Evolutionary conservation across 352 stramenopile genomes (phyloP).

Genomic region (Pythium sukuiense): DNA sequence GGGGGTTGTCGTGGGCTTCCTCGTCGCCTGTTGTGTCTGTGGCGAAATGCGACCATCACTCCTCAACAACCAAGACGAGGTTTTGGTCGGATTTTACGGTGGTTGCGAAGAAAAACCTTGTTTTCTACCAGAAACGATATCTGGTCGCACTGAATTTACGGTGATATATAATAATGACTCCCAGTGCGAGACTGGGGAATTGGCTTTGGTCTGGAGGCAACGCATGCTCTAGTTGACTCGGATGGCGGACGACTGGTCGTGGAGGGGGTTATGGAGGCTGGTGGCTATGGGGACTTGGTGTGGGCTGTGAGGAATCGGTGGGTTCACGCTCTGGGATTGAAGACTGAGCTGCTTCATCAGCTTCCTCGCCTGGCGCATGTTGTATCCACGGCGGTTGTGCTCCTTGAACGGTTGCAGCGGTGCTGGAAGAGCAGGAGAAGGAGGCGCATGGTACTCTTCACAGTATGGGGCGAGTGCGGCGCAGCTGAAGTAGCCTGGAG

Average conservation of each 20-base stretch:
- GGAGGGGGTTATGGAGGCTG: not conserved
- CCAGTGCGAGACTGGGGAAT: not conserved
- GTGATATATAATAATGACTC: conserved; percentile 13
- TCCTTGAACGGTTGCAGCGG: conserved; percentile 38
- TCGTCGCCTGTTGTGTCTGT: conserved; percentile 26
- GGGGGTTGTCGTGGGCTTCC: conserved; percentile 23
- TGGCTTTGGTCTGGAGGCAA: not conserved
- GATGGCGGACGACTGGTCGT: conserved; percentile 5
- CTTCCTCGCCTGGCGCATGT: conserved; percentile 56
- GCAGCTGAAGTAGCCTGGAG: not conserved
- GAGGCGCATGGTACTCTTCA: not conserved
- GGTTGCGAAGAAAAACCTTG: conserved; percentile 16
- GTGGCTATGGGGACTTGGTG: not conserved
- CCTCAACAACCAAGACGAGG: conserved; percentile 3
- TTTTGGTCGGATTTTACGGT: conserved; percentile 1
- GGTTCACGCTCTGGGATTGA: not conserved
- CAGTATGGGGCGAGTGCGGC: too few species aligned
- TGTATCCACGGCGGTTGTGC: conserved; percentile 76
- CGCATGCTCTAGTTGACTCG: conserved; percentile 11
- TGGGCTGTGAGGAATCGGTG: not conserved
- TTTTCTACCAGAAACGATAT: conserved; percentile 14
- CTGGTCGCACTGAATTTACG: not conserved
- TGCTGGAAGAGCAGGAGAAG: not conserved
- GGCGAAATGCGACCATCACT: conserved; percentile 27
- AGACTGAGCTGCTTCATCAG: conserved; percentile 19